Percentiles rank a stretch among this genome's conserved stretches.
Evolutionary conservation across 2,329 filamentous ascomycete genomes (phyloP).

Genomic region (Aspergillus brasiliensis): DNA sequence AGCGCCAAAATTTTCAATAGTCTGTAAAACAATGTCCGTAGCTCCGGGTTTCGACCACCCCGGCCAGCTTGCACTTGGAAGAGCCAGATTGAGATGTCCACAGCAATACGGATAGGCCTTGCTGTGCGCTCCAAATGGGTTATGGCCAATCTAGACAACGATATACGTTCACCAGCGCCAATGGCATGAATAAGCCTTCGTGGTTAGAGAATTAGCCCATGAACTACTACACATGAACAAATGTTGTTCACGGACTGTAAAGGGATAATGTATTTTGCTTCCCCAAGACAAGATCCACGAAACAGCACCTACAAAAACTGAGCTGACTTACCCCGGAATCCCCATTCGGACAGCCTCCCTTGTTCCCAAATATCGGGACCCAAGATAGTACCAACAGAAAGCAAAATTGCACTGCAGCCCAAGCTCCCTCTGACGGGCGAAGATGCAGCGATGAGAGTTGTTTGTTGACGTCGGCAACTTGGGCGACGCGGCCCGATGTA

Average conservation of each 20-base stretch:
- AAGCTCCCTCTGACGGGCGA: background rate
- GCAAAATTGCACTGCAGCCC: conserved; percentile 5
- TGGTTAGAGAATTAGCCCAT: background rate
- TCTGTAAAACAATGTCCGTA: conserved; percentile 91
- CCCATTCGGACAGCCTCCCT: conserved; percentile 37
- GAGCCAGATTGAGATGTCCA: conserved; percentile 96
- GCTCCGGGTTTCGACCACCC: conserved; percentile 85
- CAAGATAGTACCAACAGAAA: conserved; percentile 8
- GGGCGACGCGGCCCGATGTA: conserved; percentile 37
- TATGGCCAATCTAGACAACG: conserved; percentile 79
- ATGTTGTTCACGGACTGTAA: background rate
- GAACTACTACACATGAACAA: background rate
- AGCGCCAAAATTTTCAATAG: conserved; percentile 74
- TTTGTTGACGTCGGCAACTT: conserved; percentile 31
- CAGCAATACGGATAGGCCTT: conserved; percentile 79
- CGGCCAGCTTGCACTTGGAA: conserved; percentile 86
- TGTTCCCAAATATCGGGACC: background rate
- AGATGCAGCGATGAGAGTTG: conserved; percentile 7
- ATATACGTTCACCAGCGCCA: conserved; percentile 74
- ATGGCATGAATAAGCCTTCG: conserved; percentile 86
- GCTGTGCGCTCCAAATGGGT: conserved; percentile 71
- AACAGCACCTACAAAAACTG: background rate
- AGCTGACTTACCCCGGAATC: conserved; percentile 46
- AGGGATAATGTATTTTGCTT: conserved; percentile 15
- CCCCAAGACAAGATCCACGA: background rate